phyloP scores from a whole-genome alignment of 176 grass and related monocot genomes.

The Hsuehochloa calcarea region DNA sequence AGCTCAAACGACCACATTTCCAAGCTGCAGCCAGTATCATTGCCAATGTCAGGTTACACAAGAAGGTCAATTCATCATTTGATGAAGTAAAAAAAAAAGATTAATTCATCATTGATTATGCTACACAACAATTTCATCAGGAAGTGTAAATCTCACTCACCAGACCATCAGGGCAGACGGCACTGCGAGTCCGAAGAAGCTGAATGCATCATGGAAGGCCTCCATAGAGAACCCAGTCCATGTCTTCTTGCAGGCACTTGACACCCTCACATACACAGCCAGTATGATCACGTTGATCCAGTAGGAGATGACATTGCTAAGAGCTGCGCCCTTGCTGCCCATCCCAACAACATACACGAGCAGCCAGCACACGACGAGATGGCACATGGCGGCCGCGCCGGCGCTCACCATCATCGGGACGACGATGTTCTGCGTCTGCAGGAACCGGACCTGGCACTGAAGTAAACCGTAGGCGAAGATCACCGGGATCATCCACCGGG shows the following conservation, averaged over 20 bases:
- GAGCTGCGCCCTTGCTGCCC: conserved; percentile 4
- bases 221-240: conserved; percentile 40
- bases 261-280: conserved; percentile 29
- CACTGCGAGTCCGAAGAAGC: conserved; percentile 33
- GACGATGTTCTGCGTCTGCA: conserved; percentile 35
- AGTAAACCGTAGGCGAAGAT: conserved; percentile 46
- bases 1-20: conserved; percentile 47
- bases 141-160: background rate
- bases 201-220: conserved; percentile 23
- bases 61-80: too few relatives aligned
- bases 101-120: too few relatives aligned
- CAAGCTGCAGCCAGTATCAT: conserved; percentile 9
- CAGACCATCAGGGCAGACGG: conserved; percentile 48
- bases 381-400: background rate
- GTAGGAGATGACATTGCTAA: conserved; percentile 33
- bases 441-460: conserved; percentile 31
- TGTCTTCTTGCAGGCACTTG: conserved; percentile 22
- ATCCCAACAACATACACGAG: background rate
- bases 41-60: too few relatives aligned
- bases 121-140: background rate
- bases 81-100: too few relatives aligned
- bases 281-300: conserved; percentile 34
- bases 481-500: conserved; percentile 55
- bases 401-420: background rate
- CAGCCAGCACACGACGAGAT: conserved; percentile 23